Evolutionary conservation across 768 basidiomycete genomes (phyloP).

Genomic region (Mycena sanguinolenta): DNA sequence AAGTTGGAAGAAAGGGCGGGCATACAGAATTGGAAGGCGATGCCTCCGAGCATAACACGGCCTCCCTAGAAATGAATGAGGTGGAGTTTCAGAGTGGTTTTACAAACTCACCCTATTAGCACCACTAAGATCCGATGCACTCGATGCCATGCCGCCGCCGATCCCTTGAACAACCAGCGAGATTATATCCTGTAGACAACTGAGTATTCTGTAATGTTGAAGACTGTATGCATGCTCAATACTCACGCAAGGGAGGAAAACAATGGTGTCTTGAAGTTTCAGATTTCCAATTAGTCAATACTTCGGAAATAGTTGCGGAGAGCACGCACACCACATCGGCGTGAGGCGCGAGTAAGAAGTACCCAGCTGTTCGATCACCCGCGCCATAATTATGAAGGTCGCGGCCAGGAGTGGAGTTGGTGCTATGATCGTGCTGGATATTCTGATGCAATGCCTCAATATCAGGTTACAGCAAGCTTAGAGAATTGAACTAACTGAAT

Average conservation of each 20-base stretch:
- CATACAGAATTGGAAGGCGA: slow-evolving; percentile 71
- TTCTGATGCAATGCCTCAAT: slow-evolving; percentile 41
- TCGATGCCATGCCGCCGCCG: not conserved
- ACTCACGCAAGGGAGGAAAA: too few species aligned
- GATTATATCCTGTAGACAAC: too few species aligned
- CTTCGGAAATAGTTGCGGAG: slow-evolving; percentile 10
- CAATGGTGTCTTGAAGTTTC: slow-evolving; percentile 50
- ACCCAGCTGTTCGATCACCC: slow-evolving; percentile 59
- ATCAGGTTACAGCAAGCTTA: too few species aligned
- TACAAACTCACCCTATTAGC: not conserved
- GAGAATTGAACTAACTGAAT: not conserved
- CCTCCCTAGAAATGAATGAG: not conserved
- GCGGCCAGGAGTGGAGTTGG: too few species aligned
- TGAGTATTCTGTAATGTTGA: too few species aligned
- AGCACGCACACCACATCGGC: slow-evolving; percentile 55
- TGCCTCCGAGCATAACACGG: slow-evolving; percentile 68
- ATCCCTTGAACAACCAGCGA: too few species aligned
- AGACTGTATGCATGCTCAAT: too few species aligned
- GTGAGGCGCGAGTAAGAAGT: slow-evolving; percentile 61
- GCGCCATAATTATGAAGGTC: slow-evolving; percentile 65
- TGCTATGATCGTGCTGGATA: slow-evolving; percentile 61
- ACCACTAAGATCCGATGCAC: not conserved
- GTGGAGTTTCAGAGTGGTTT: too few species aligned
- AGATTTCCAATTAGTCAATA: slow-evolving; percentile 14
- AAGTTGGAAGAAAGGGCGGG: slow-evolving; percentile 35